Conservation (phyloP, 441 rosid species). For the Sinapis alba region DNA sequence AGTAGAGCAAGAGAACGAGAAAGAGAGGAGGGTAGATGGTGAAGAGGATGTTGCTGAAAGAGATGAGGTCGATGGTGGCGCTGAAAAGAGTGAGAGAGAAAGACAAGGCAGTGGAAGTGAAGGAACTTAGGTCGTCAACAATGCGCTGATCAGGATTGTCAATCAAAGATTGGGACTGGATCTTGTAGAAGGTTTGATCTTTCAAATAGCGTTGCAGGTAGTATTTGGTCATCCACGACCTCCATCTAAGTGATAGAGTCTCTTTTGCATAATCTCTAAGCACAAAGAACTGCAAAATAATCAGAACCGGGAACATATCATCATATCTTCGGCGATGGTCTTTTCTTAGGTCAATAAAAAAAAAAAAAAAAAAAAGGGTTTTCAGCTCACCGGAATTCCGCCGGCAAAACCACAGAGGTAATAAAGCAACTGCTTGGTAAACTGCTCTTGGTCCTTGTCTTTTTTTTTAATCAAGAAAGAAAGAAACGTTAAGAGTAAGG, state of each 20-base stretch:
- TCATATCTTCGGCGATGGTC: background rate
- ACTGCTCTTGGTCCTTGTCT: slow-evolving; percentile 93
- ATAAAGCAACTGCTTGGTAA: slow-evolving; percentile 83
- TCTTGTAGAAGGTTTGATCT: slow-evolving; percentile 79
- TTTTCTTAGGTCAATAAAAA: background rate
- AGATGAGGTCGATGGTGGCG: slow-evolving; percentile 84
- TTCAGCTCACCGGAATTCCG: slow-evolving; percentile 89
- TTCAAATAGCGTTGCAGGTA: slow-evolving; percentile 84
- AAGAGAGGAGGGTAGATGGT: slow-evolving; percentile 92
- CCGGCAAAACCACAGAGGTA: slow-evolving; percentile 87
- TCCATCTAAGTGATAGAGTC: slow-evolving; percentile 82
- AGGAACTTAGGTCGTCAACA: slow-evolving; percentile 87
- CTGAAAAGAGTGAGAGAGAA: slow-evolving; percentile 83
- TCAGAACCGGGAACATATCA: background rate
- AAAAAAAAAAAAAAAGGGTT: background rate
- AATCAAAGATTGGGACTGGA: slow-evolving; percentile 88
- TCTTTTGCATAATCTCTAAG: slow-evolving; percentile 91
- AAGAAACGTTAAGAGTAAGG: slow-evolving; percentile 12
- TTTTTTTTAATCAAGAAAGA: background rate
- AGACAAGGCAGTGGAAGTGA: slow-evolving; percentile 79
- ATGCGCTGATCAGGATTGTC: slow-evolving; percentile 98
- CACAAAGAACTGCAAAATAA: slow-evolving; percentile 73
- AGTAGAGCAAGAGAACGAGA: slow-evolving; percentile 73
- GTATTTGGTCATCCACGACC: slow-evolving; percentile 94
- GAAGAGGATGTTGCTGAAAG: slow-evolving; percentile 91